Evolutionary conservation across 2,329 filamentous ascomycete species (phyloP).

Genomic region (Onygenales sp.): DNA sequence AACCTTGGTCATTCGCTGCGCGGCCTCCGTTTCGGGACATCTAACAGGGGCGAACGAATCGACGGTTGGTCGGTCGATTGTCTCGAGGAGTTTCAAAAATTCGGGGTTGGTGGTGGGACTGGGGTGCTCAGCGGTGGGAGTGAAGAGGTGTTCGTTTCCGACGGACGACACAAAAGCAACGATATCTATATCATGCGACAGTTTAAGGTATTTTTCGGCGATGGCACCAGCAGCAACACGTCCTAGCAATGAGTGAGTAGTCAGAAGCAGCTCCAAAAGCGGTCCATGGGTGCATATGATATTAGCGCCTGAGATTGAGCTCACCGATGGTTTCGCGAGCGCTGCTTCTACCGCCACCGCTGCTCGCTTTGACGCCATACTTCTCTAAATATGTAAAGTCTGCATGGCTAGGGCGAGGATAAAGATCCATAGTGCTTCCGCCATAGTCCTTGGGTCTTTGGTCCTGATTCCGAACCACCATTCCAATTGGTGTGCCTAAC

Average conservation of each 20-base stretch:
- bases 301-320: conserved; percentile 3
- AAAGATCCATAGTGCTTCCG: conserved; percentile 78
- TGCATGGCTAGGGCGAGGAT: conserved; percentile 83
- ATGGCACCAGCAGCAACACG: conserved; percentile 86
- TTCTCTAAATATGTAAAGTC: conserved; percentile 97
- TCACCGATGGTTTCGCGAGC: conserved; percentile 89
- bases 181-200: conserved; percentile 80
- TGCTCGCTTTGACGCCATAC: conserved; percentile 87
- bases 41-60: conserved; percentile 74
- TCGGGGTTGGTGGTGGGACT: conserved; percentile 64
- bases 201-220: conserved; percentile 79
- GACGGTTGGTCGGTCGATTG: conserved; percentile 64
- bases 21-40: conserved; percentile 61
- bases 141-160: conserved; percentile 68
- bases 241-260: conserved; percentile 31
- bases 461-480: conserved; percentile 85
- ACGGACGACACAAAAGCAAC: conserved; percentile 83
- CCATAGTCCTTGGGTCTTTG: conserved; percentile 89
- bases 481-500: conserved; percentile 79
- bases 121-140: conserved; percentile 58
- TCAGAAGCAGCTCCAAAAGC: background rate
- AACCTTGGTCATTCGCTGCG: conserved; percentile 63
- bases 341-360: conserved; percentile 79
- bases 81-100: conserved; percentile 65
- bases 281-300: background rate